Base-by-base conservation (phyloP, 768 basidiomycete species). In the Infundibulicybe gibba region DNA sequence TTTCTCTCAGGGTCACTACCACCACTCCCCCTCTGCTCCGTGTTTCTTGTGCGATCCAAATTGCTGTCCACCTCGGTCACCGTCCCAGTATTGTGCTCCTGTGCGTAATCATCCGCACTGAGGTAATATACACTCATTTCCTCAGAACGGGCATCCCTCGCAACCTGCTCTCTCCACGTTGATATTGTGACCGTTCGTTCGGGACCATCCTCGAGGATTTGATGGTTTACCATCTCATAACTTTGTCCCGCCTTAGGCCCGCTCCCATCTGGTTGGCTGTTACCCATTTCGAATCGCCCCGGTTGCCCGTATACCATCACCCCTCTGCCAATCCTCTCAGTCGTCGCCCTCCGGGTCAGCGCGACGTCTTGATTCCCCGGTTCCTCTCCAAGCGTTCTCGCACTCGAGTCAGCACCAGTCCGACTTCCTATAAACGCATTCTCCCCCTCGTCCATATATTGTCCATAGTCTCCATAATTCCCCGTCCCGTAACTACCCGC, bases 131-230 rank as follows among this genome's bases (percentile, higher is more conserved):
- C 65, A 45, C 75, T 75, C 62, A 74, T 62, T 41, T 70, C 71
- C 5, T 65, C 60, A 30, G 59, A 53, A 37, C 59, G 62, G 9
- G 63, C 59, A 44, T 73, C 69, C 44, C 66, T 61, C 3, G 74
- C 72, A 0, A 78, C 75, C 38, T 76, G 73, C 54, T 81, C 76
- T 31, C 79, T 64, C 81, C 81, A 84, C 8, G 69, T 70, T 17
- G 68, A 73, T 45, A 84, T 74, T 40, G 76, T 78, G 5, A 78
- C 76, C 6, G 76, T 78, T 45, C 65, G 66, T 45, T 77, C 76
- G 1, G 74, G 71, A n/a, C 69, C 72, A 20, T 74, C 71, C 52
- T 77, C 76, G 21, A 78, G 49, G 19, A 78, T 66, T 34, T 61
- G 62, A 32, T 64, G 59, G 32, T 66, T 61, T 16, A 75, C 61